Evolutionary conservation across 352 stramenopile genomes (phyloP), one percentile per base, ranked within the genome.

Genomic region (Phytopythium ostracodes): DNA sequence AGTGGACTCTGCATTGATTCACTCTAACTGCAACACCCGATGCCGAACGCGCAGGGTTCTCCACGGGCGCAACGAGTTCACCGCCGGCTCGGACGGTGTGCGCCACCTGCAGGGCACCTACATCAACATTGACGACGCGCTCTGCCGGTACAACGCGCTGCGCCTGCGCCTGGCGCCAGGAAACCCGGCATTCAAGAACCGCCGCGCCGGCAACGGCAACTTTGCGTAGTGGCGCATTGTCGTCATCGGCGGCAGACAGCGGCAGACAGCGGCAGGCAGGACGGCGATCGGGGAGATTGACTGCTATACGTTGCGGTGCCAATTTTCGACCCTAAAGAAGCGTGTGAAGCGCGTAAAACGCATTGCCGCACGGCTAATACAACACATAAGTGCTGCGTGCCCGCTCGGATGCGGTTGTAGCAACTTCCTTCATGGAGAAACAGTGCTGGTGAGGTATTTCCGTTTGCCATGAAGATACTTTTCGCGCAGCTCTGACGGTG

Each of bases 81-180:
- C 72, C 7, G 63, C 83, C 36, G 75, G 68, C 35, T 90, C 83
- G n/a, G 81, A 81, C 51, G 84, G 83, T 31, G 72, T 89, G 43
- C 84, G 87, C 50, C 87, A 96, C 61, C 70, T 96, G 10, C 87
- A 96, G 63, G 87, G 87, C 62, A 92, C 84, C 4, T 96, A 96
- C 63, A 36, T 96, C 62, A 96, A 94, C 70, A 94, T 96, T 60
- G 87, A 96, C 63, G 85, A 96, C 67, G 87, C 83, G 31, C 61
- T 91, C n/a, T 93, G 81, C 42, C 79, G 85, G 62, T 96, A 88
- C 78, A 90, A 92, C 44, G 80, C 80, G 17, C 68, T 96, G 43
- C 77, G 80, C 44, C 65, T 81, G 20, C 78, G 77, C 59, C 82
- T 92, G 49, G 77, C 70, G 4, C 47, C 56, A 20, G 63, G 78